Evolutionary conservation across 805 yeast species (phyloP).

Genomic region (Teunomyces tritomae): DNA sequence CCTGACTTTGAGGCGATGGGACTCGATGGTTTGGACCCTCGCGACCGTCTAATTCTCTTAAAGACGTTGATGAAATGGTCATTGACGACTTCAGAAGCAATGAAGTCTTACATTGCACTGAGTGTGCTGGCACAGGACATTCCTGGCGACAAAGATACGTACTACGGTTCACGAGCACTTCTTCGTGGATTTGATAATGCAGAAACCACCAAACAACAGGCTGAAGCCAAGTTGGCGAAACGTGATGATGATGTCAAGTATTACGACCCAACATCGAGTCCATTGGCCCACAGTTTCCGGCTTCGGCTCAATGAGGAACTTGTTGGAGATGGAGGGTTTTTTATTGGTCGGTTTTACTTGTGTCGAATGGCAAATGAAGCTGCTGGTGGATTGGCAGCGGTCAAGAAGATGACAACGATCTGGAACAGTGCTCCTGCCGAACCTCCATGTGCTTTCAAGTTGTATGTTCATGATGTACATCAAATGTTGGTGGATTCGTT

Average conservation of each 20-base stretch:
- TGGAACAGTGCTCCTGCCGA: conserved; percentile 13
- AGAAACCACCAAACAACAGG: conserved; percentile 28
- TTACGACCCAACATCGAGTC: conserved; percentile 40
- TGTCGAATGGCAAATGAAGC: conserved; percentile 33
- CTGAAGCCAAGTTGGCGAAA: conserved; percentile 28
- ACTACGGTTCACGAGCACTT: conserved; percentile 34
- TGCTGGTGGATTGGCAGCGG: conserved; percentile 36
- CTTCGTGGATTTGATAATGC: conserved; percentile 35
- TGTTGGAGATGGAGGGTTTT: conserved; percentile 40
- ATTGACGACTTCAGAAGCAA: conserved; percentile 27
- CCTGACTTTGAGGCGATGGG: conserved; percentile 32
- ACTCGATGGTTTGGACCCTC: conserved; percentile 30
- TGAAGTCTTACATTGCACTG: conserved; percentile 24
- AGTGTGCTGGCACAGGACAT: conserved; percentile 30
- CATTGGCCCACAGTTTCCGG: conserved; percentile 30
- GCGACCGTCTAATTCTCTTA: conserved; percentile 35
- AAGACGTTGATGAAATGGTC: conserved; percentile 38
- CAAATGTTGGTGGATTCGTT: conserved; percentile 27
- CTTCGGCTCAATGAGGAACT: conserved; percentile 34
- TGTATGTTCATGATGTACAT: conserved; percentile 43
- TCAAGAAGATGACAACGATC: conserved; percentile 30
- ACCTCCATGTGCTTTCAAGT: conserved; percentile 30
- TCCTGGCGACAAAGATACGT: conserved; percentile 38
- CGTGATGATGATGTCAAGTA: conserved; percentile 25
- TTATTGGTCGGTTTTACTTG: conserved; percentile 39